phyloP scores from a whole-genome alignment of 768 basidiomycete species.

The Tephrocybe sp. region DNA sequence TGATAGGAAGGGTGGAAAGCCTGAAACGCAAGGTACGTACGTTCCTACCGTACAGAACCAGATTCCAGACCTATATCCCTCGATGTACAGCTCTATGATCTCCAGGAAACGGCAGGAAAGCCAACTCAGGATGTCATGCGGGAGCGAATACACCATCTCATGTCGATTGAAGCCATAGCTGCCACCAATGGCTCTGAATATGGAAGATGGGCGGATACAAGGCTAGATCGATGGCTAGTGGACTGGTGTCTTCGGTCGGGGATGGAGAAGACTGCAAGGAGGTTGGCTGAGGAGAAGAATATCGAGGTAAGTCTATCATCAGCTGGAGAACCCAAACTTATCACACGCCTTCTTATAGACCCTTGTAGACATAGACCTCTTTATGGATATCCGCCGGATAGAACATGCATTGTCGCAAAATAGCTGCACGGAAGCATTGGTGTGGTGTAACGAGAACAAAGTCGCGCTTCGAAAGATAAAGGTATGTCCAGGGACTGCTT shows the following conservation, averaged over 20 bases:
- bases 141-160: slow-evolving; percentile 73
- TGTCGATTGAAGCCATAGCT: slow-evolving; percentile 57
- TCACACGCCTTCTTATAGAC: slow-evolving; percentile 42
- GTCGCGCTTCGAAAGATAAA: slow-evolving; percentile 89
- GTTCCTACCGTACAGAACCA: slow-evolving; percentile 13
- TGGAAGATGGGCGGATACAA: slow-evolving; percentile 73
- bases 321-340: background rate
- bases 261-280: slow-evolving; percentile 72
- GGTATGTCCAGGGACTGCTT: slow-evolving; percentile 36
- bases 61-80: slow-evolving; percentile 2
- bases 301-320: slow-evolving; percentile 63
- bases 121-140: slow-evolving; percentile 75
- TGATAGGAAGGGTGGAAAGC: slow-evolving; percentile 74
- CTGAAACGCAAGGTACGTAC: slow-evolving; percentile 90
- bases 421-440: slow-evolving; percentile 85
- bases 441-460: slow-evolving; percentile 97
- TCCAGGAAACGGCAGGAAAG: slow-evolving; percentile 47
- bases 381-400: slow-evolving; percentile 85
- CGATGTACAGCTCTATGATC: slow-evolving; percentile 39
- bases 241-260: slow-evolving; percentile 89
- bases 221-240: slow-evolving; percentile 87
- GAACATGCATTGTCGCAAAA: slow-evolving; percentile 74
- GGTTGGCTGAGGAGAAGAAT: slow-evolving; percentile 70
- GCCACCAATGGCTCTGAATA: slow-evolving; percentile 56
- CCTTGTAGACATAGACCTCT: slow-evolving; percentile 89